These are phyloP conservation scores for Babesia sp. DNA, from an alignment of 169 alveolate genomes.

Conservation along the genomic window DNA sequence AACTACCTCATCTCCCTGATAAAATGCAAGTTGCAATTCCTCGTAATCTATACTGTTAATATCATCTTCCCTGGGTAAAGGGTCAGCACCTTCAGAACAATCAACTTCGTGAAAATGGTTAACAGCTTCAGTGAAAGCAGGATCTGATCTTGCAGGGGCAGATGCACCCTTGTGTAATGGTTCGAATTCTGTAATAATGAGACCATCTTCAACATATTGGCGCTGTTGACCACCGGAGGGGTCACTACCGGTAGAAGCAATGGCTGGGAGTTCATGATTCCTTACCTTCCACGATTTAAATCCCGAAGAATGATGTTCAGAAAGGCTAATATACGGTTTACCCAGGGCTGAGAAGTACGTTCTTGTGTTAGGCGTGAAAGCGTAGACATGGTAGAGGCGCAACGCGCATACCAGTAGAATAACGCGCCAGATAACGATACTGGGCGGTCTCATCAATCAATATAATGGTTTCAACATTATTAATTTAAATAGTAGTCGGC, in stretches of 20 bases:
- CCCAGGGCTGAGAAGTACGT: background rate
- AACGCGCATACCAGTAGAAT: constrained; percentile 1
- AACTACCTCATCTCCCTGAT: constrained; percentile 41
- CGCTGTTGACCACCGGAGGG: background rate
- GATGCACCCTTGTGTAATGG: background rate
- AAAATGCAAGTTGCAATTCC: constrained; percentile 44
- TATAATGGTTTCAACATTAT: too few species aligned
- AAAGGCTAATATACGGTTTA: too few species aligned
- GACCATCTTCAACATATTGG: constrained; percentile 30
- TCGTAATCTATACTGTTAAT: constrained; percentile 4
- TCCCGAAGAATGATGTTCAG: too few species aligned
- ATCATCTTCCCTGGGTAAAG: background rate
- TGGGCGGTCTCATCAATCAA: background rate
- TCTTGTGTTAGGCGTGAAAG: background rate
- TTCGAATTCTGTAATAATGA: background rate
- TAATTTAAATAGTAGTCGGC: too few species aligned
- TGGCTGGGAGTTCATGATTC: background rate
- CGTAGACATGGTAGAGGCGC: background rate
- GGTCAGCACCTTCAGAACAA: constrained; percentile 3
- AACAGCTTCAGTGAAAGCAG: constrained; percentile 3
- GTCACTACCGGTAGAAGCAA: background rate
- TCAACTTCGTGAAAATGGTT: constrained; percentile 20
- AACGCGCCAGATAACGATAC: background rate
- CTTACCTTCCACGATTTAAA: too few species aligned
- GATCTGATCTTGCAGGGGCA: constrained; percentile 17